Conservation (phyloP, 441 rosid species). For the Eutrema salsugineum region DNA sequence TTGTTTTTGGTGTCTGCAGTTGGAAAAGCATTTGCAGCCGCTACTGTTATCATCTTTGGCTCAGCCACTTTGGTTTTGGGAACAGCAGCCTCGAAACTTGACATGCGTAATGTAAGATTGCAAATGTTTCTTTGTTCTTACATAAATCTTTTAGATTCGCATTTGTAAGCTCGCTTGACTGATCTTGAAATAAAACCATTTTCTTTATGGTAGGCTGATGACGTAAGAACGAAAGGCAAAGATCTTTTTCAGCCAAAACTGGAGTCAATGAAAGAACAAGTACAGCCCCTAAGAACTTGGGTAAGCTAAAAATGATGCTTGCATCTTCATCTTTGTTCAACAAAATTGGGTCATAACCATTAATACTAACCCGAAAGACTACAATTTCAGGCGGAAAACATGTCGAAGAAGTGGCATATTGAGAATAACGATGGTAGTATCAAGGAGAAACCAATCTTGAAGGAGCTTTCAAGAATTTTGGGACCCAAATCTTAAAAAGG, state of each 20-base stretch:
- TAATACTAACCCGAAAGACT: constrained; percentile 9
- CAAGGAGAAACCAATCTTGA: constrained; percentile 60
- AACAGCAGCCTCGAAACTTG: constrained; percentile 57
- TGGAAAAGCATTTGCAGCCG: constrained; percentile 82
- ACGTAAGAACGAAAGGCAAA: constrained; percentile 54
- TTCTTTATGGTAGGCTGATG: constrained; percentile 47
- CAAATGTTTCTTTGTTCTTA: not conserved
- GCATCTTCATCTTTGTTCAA: not conserved
- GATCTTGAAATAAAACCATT: not conserved
- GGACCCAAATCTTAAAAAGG: constrained; percentile 39
- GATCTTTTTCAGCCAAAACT: constrained; percentile 60
- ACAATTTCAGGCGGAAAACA: constrained; percentile 49
- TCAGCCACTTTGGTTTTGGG: constrained; percentile 62
- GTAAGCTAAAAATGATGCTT: constrained; percentile 35
- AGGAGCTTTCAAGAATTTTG: constrained; percentile 62
- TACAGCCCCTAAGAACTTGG: constrained; percentile 72
- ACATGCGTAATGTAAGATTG: constrained; percentile 51
- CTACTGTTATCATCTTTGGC: constrained; percentile 75
- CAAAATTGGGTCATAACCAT: not conserved
- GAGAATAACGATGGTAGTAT: constrained; percentile 37
- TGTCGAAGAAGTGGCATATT: constrained; percentile 68
- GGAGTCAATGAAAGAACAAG: constrained; percentile 50
- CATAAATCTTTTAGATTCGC: not conserved
- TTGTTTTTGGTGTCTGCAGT: constrained; percentile 36
- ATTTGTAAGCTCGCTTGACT: not conserved